Conservation (phyloP, 176 grass and related monocot genomes). For the Eleusine coracana region DNA sequence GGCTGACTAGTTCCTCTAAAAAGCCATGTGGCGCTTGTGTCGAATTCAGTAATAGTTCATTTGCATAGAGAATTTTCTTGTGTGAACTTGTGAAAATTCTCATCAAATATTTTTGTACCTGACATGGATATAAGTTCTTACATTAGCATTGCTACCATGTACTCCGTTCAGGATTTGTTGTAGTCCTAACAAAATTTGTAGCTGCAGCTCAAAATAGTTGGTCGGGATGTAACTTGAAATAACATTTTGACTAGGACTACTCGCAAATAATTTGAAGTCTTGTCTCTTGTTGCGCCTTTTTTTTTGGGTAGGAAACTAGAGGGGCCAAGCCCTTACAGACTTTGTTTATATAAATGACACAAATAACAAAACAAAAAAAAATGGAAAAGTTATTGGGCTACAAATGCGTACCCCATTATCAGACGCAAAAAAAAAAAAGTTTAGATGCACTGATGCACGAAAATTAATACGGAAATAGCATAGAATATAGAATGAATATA, state of each 20-base stretch:
- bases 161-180: no score
- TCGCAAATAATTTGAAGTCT: no score
- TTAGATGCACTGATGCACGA: neutral
- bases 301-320: no score
- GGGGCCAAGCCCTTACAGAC: no score
- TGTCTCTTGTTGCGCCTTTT: no score
- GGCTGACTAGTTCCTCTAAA: neutral
- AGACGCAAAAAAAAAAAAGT: neutral
- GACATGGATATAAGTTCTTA: neutral
- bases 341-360: no score
- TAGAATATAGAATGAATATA: slow-evolving; percentile 11
- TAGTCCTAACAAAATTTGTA: no score
- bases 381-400: neutral
- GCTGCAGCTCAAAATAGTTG: no score
- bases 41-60: neutral
- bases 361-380: no score
- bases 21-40: neutral
- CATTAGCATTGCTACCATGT: neutral
- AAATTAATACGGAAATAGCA: slow-evolving; percentile 17
- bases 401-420: neutral
- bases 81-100: neutral
- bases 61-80: neutral
- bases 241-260: no score
- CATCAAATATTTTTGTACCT: neutral
- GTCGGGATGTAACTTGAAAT: no score